Conservation (phyloP, 208 protist species). For the Angomonas ambiguus region DNA sequence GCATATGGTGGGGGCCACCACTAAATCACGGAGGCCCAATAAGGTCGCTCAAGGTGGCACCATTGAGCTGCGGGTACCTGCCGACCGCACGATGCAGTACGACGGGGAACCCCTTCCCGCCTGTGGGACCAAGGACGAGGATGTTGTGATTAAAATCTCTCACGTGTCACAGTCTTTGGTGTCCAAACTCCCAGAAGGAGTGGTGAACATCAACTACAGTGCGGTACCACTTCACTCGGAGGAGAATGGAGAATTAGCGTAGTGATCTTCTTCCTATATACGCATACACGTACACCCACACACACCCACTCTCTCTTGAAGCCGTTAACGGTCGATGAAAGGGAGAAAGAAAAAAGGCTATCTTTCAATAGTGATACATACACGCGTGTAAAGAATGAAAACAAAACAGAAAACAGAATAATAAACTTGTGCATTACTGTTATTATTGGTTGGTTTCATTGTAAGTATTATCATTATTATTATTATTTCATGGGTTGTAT, state of each 20-base stretch:
- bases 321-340: no score
- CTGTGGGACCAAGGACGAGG: conserved; percentile 20
- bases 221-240: neutral
- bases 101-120: conserved; percentile 51
- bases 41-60: conserved; percentile 36
- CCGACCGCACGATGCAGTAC: conserved; percentile 54
- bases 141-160: conserved; percentile 23
- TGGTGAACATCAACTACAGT: neutral
- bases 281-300: no score
- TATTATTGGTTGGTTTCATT: conserved; percentile 6
- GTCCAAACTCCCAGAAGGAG: neutral
- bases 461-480: conserved; percentile 1
- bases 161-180: conserved; percentile 32
- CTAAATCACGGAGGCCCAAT: conserved; percentile 22
- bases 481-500: neutral
- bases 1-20: conserved; percentile 53
- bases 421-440: conserved; percentile 1
- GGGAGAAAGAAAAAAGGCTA: no score
- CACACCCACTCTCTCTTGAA: no score
- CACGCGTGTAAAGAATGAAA: neutral
- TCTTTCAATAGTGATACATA: neutral
- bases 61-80: conserved; percentile 34
- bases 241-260: no score
- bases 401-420: neutral
- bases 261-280: no score